Percentiles rank a stretch among this genome's conserved stretches.
Evolutionary conservation across 352 stramenopile species (phyloP).

Genomic region (Pythium periplocum): DNA sequence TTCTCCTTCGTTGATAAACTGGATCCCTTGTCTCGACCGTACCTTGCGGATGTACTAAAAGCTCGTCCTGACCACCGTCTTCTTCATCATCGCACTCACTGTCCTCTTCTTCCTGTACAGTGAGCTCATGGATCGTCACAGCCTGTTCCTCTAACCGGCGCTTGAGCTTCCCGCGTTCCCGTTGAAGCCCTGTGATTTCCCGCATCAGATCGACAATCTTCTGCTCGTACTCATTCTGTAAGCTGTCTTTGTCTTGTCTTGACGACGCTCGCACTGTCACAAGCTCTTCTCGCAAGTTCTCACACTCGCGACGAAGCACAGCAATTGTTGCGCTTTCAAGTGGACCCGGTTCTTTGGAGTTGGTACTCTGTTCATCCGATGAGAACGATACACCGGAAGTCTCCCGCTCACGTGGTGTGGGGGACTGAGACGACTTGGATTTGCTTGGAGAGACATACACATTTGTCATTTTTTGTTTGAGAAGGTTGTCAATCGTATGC

Average conservation of each 20-base stretch:
- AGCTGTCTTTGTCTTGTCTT: constrained; percentile 20
- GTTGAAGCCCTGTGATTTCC: constrained; percentile 37
- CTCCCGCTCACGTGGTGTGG: constrained; percentile 4
- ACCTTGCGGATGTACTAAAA: neutral
- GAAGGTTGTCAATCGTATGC: constrained; percentile 69
- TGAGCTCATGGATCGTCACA: constrained; percentile 75
- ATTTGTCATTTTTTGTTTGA: constrained; percentile 32
- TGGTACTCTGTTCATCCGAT: neutral
- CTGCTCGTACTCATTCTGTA: constrained; percentile 27
- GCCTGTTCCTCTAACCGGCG: constrained; percentile 50
- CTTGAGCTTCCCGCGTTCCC: constrained; percentile 37
- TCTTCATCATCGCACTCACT: neutral
- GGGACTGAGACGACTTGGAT: constrained; percentile 8
- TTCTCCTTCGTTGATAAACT: constrained; percentile 1
- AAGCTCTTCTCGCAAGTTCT: constrained; percentile 23
- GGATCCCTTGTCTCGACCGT: neutral
- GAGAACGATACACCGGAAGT: constrained; percentile 3
- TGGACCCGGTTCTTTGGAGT: neutral
- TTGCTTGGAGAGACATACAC: constrained; percentile 36
- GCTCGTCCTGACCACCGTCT: neutral
- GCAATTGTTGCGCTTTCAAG: constrained; percentile 8
- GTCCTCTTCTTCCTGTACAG: constrained; percentile 43
- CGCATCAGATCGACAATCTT: constrained; percentile 28
- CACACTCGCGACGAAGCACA: constrained; percentile 25
- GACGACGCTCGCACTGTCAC: constrained; percentile 14